Evolutionary conservation across 2,329 filamentous ascomycete genomes (phyloP).

Genomic region (Paracorniculantispora psalliotae): DNA sequence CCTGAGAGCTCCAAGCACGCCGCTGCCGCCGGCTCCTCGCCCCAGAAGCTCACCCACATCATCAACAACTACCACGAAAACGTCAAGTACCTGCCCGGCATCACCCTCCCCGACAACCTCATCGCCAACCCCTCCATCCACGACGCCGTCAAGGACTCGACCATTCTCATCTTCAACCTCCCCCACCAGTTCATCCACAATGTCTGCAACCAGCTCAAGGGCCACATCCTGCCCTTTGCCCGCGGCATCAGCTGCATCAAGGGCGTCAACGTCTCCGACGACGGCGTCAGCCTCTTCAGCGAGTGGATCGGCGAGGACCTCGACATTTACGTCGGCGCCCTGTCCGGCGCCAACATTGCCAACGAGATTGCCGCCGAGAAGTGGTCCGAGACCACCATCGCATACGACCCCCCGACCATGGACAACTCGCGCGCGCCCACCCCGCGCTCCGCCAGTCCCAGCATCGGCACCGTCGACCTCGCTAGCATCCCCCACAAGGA

Average conservation of each 20-base stretch:
- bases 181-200: slow-evolving; percentile 93
- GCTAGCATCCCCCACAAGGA: slow-evolving; percentile 57
- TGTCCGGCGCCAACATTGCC: slow-evolving; percentile 95
- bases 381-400: slow-evolving; percentile 94
- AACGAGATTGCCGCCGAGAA: slow-evolving; percentile 92
- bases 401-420: slow-evolving; percentile 86
- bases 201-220: slow-evolving; percentile 77
- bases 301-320: slow-evolving; percentile 89
- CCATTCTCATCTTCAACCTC: slow-evolving; percentile 92
- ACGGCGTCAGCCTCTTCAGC: slow-evolving; percentile 83
- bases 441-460: slow-evolving; percentile 43
- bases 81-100: slow-evolving; percentile 92
- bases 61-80: slow-evolving; percentile 96
- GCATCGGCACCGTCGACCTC: slow-evolving; percentile 46
- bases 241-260: slow-evolving; percentile 97
- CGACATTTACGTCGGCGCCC: slow-evolving; percentile 92
- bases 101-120: slow-evolving; percentile 76
- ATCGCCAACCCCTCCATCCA: slow-evolving; percentile 76
- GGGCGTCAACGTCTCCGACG: slow-evolving; percentile 86
- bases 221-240: slow-evolving; percentile 86
- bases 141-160: slow-evolving; percentile 76
- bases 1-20: slow-evolving; percentile 66
- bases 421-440: slow-evolving; percentile 69
- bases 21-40: slow-evolving; percentile 53
- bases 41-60: slow-evolving; percentile 81